Conservation (phyloP, 306 rosid genomes). For the Senna tora region DNA sequence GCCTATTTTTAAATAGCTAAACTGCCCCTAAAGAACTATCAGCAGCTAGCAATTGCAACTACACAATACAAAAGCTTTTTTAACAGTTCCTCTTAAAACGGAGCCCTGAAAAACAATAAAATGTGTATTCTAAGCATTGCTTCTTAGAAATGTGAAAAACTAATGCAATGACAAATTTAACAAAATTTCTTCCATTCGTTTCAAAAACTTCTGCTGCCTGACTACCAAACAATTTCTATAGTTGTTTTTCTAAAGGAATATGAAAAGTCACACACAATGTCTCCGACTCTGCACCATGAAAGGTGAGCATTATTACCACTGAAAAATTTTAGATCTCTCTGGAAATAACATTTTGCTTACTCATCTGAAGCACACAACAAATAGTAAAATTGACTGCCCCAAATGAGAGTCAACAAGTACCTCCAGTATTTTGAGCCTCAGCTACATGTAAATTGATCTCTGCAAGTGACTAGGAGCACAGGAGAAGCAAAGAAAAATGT, state of each 20-base stretch:
- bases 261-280: conserved; percentile 20
- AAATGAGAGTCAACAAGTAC: conserved; percentile 52
- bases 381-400: conserved; percentile 26
- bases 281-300: conserved; percentile 27
- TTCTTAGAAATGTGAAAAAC: conserved; percentile 12
- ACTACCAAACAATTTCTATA: conserved; percentile 15
- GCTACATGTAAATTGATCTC: conserved; percentile 76
- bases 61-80: conserved; percentile 22
- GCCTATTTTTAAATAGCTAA: neutral
- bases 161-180: conserved; percentile 11
- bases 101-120: conserved; percentile 8
- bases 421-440: conserved; percentile 87
- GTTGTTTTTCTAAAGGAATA: conserved; percentile 14
- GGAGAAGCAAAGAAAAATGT: conserved; percentile 37
- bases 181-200: conserved; percentile 1
- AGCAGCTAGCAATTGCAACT: conserved; percentile 26
- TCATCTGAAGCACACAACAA: conserved; percentile 13
- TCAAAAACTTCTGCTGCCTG: conserved; percentile 4
- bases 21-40: conserved; percentile 2
- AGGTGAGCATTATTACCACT: conserved; percentile 30
- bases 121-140: neutral
- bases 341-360: conserved; percentile 27
- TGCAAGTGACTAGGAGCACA: conserved; percentile 71
- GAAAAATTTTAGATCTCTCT: conserved; percentile 30
- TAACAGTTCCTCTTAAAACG: conserved; percentile 21